Base-by-base conservation (phyloP, 495 filamentous ascomycete genomes). In the Hypoxylon fragiforme region DNA sequence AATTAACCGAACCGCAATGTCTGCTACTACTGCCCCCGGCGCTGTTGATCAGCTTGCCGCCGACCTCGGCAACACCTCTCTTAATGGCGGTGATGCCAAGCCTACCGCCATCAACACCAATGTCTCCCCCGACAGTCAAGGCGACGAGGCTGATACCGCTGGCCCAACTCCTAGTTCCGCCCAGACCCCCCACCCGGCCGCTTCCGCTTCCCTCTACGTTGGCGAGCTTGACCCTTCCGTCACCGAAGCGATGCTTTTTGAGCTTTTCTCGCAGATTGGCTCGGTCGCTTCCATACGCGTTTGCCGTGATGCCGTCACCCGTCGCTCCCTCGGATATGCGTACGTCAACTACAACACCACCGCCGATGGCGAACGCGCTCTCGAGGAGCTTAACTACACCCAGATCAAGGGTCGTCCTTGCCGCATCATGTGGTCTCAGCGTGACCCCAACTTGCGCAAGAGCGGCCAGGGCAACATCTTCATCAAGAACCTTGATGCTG, bases 341-440 rank as follows among this genome's bases (percentile, higher is more conserved):
- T 99, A 99, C 69, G 94, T 99, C 73, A 99, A 99, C 82, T 99
- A 97, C 85, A 99, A 97, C 79, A 95, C 89, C 75, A 91, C 91
- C 28, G 74, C 83, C 52, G 95, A 99, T 70, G 94, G 94, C 64
- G 94, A 99, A 81, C 92, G 92, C 73, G 94, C 94, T 55, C 85
- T 99, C 41, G 94, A 99, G 77, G 94, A 99, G 76, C 84, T 99
- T 54, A 99, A 99, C 85, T 99, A 99, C 80, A 99, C 95, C 53
- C 79, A 96, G 60, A 97, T 99, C 81, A 97, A 97, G 84, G 90
- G 90, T 65, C 91, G 90, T 71, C 92, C 94, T 26, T 97, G 95
- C 86, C 94, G 94, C 73, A 99, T 99, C 82, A 99, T 99, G 94
- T 99, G 94, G 94, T 97, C 95, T 52, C 94, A 99, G 82, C 94